A percentile compares a stretch with the other conserved stretches of the same genome.
These are phyloP conservation scores for Pterulicium gracile DNA, from an alignment of 1,284 basidiomycete genomes.

Conservation along the genomic window DNA sequence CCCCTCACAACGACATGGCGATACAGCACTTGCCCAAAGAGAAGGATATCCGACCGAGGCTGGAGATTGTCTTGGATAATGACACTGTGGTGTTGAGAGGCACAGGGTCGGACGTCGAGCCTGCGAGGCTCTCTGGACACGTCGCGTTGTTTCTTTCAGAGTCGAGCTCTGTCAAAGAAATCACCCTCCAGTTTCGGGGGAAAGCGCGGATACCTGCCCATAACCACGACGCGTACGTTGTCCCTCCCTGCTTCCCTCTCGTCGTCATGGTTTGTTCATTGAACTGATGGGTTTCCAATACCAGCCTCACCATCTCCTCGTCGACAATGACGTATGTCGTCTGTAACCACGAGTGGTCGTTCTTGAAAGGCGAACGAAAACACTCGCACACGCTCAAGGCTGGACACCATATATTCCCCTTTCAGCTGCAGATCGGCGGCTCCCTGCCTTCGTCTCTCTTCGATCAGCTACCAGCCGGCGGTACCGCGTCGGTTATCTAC, in stretches of 20 bases:
- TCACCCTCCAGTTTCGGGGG: conserved; percentile 75
- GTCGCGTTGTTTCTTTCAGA: conserved; percentile 73
- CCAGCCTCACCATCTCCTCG: conserved; percentile 30
- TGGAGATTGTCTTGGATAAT: conserved; percentile 69
- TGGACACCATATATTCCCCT: conserved; percentile 82
- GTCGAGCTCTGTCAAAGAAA: conserved; percentile 77
- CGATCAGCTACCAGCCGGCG: conserved; percentile 34
- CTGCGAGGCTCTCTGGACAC: conserved; percentile 64
- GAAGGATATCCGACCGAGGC: conserved; percentile 35
- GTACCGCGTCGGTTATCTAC: conserved; percentile 67
- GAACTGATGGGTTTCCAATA: conserved; percentile 10
- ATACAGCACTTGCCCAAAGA: conserved; percentile 27
- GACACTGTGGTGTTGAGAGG: conserved; percentile 67
- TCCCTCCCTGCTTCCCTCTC: conserved; percentile 7
- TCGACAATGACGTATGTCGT: conserved; percentile 54
- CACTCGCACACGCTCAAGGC: conserved; percentile 83
- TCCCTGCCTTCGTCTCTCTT: conserved; percentile 69
- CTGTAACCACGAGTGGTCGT: conserved; percentile 82
- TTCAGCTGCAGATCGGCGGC: conserved; percentile 74
- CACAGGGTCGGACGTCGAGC: conserved; percentile 75
- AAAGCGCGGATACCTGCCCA: conserved; percentile 67
- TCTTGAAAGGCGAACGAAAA: conserved; percentile 68
- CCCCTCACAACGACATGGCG: conserved; percentile 2
- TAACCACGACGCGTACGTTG: conserved; percentile 54
- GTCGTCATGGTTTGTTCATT: conserved; percentile 11